These are phyloP conservation scores for Peniophora sp. DNA, from an alignment of 1,284 basidiomycete species.

Conservation along the genomic window DNA sequence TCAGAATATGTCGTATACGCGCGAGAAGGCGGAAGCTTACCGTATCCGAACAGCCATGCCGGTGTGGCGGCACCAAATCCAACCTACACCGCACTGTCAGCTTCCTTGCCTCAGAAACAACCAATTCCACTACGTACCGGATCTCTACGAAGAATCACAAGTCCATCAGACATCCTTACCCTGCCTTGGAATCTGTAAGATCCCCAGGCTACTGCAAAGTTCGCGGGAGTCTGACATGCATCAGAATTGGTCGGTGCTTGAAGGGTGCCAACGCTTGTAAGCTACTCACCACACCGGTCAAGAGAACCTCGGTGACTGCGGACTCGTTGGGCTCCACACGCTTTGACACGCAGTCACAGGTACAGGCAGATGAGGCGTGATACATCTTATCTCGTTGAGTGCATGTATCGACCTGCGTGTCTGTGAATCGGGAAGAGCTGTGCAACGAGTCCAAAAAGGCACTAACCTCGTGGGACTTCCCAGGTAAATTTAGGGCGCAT, in stretches of 20 bases:
- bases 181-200: slow-evolving; percentile 37
- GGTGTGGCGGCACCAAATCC: neutral
- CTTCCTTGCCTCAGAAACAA: neutral
- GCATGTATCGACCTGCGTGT: too few relatives aligned
- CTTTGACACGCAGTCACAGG: too few relatives aligned
- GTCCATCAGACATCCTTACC: slow-evolving; percentile 41
- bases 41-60: slow-evolving; percentile 9
- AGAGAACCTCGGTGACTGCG: too few relatives aligned
- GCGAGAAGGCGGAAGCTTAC: slow-evolving; percentile 1
- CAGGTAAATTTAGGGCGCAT: too few relatives aligned
- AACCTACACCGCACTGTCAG: neutral
- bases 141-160: slow-evolving; percentile 35
- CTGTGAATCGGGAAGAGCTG: too few relatives aligned
- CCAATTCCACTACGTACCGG: slow-evolving; percentile 16
- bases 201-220: slow-evolving; percentile 35
- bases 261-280: neutral
- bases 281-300: slow-evolving; percentile 17
- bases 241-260: slow-evolving; percentile 26
- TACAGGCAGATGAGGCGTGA: too few relatives aligned
- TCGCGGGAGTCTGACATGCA: slow-evolving; percentile 17
- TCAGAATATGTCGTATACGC: neutral
- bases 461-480: too few relatives aligned
- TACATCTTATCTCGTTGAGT: too few relatives aligned
- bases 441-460: too few relatives aligned
- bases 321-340: too few relatives aligned